Conservation (phyloP, 2,329 filamentous ascomycete species). For the Davidsoniella virescens region DNA sequence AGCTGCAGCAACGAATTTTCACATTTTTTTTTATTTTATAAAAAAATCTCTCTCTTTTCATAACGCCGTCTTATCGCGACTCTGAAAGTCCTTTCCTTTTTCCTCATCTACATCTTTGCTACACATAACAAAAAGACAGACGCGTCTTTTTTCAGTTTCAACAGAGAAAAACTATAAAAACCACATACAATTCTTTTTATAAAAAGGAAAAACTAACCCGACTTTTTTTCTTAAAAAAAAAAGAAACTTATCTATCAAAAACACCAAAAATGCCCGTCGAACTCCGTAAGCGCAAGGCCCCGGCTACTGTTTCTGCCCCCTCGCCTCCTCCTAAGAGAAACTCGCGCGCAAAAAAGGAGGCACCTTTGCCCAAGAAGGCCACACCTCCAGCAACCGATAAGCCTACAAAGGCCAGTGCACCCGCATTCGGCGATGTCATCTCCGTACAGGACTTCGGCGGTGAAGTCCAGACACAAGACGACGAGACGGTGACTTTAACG, state of each 20-base stretch:
- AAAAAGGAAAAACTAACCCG: no score
- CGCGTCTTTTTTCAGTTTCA: background rate
- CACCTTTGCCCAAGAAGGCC: conserved; percentile 11
- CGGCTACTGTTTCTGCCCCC: conserved; percentile 28
- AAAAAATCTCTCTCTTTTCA: conserved; percentile 8
- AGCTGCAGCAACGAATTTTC: background rate
- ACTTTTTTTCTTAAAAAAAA: no score
- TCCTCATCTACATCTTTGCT: background rate
- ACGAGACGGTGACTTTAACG: conserved; percentile 62
- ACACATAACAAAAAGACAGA: background rate
- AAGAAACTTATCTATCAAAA: background rate
- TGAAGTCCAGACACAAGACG: conserved; percentile 74
- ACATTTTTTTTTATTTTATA: conserved; percentile 1
- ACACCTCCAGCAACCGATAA: background rate
- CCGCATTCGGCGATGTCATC: conserved; percentile 37
- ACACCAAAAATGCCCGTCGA: conserved; percentile 34
- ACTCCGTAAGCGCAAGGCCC: conserved; percentile 46
- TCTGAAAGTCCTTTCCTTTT: background rate
- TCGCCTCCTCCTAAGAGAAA: conserved; percentile 24
- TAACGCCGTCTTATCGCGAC: background rate
- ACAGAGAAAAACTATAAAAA: background rate
- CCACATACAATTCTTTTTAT: no score
- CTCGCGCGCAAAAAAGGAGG: conserved; percentile 22
- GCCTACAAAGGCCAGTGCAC: background rate
- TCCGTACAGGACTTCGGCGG: conserved; percentile 44